These are phyloP conservation scores for Candida patagonica DNA, from an alignment of 805 yeast species.

Conservation along the genomic window DNA sequence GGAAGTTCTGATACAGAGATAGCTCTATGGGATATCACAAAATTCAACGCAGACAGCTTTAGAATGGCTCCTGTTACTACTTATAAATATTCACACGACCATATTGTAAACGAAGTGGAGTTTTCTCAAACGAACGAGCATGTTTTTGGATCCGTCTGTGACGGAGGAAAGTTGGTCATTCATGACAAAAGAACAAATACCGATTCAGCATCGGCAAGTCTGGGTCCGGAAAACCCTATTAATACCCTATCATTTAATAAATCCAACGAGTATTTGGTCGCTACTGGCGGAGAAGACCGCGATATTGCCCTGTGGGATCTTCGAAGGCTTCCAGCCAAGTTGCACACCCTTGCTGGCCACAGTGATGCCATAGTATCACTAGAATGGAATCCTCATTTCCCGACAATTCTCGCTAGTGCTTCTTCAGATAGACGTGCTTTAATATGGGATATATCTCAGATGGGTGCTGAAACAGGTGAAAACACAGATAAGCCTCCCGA, in stretches of 20 bases:
- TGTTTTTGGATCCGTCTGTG: conserved; percentile 59
- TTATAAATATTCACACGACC: conserved; percentile 32
- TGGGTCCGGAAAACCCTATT: conserved; percentile 10
- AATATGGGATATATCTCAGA: conserved; percentile 44
- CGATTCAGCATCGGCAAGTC: conserved; percentile 5
- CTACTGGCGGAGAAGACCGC: conserved; percentile 61
- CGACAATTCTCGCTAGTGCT: conserved; percentile 51
- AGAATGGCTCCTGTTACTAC: conserved; percentile 19
- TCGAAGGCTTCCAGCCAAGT: conserved; percentile 32
- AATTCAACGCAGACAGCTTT: conserved; percentile 26
- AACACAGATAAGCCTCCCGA: conserved; percentile 15
- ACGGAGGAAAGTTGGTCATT: conserved; percentile 42
- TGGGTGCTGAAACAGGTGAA: not conserved
- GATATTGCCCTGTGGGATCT: conserved; percentile 54
- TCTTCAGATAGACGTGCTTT: conserved; percentile 54
- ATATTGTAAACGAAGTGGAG: conserved; percentile 56
- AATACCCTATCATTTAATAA: conserved; percentile 49
- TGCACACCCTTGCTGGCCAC: conserved; percentile 33
- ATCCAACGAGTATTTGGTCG: conserved; percentile 44
- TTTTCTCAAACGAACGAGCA: conserved; percentile 60
- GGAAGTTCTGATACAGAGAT: conserved; percentile 58
- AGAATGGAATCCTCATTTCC: conserved; percentile 60
- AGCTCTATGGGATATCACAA: conserved; percentile 57
- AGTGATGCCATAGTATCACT: conserved; percentile 50
- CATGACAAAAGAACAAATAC: conserved; percentile 43